Base-by-base conservation (phyloP, 768 basidiomycete species). In the Phanerodontia chrysosporium region DNA sequence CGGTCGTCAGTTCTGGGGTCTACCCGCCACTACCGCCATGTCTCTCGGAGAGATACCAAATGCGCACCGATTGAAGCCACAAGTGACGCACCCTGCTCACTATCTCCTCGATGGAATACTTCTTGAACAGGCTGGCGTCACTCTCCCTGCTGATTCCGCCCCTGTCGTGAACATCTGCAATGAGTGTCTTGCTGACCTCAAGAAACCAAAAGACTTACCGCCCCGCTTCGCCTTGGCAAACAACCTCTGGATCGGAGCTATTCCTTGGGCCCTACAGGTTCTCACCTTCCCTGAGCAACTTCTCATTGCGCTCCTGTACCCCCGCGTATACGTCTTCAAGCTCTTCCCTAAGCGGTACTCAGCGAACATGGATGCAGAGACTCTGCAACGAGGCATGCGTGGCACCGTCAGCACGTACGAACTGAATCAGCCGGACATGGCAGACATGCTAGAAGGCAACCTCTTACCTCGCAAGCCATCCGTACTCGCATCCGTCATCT, bases 271-370 rank as follows among this genome's bases (percentile, higher is more conserved):
- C 28, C 59, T 77, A 0, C 28, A 64, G 16, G 24, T 45, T 1
- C 59, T 79, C 2, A 75, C 76, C 0, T 52, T 78, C 21, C 65
- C 75, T 0, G 76, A 79, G 60, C 73, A 72, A 52, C 58, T 77
- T 6, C 67, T 79, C 0, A 67, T 79, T 7, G 62, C 69, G 0
- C 65, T 62, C 0, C 39, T 67, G 0, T 78, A 73, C 60, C 72
- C 75, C 0, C 60, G 64, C 0, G 70, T 70, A 0, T 76, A 65
- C 51, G 64, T 74, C 0, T 67, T 74, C 68, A 77, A 78, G 51
- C 62, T 78, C 2, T 71, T 60, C 57, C 76, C 75, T 0, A 70
- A 63, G 51, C 12, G 48, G 56, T 32, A 51, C 0, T 39, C 25
- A 3, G 27, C 46, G 0, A 59, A 65, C 45, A 49, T 29, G 0